Base-by-base conservation (phyloP, 2,329 filamentous ascomycete genomes). In the Clarireedia homoeocarpa region DNA sequence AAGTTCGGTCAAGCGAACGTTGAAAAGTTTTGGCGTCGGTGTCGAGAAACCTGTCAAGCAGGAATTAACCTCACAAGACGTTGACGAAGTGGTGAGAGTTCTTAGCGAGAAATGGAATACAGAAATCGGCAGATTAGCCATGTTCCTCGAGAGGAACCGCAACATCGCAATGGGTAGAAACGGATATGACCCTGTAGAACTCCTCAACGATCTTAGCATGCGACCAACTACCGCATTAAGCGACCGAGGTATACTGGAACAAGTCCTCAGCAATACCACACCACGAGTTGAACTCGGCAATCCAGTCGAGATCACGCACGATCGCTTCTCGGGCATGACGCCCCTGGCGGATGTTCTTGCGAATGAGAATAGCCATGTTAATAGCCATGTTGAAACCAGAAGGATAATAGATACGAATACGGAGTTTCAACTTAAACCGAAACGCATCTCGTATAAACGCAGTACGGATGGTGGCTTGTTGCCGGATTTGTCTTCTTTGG, bases 261-360 rank as follows among this genome's bases (percentile, higher is more conserved):
- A 67, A 17, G 66, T 67, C n/a, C 42, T 69, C 34, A 66, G 58
- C 42, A 69, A 67, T 36, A 69, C 67, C 4, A 69, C 68, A 4
- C 68, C 68, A 1, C 64, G 51, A 30, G 47, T 64, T 7, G 68
- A 70, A 46, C 45, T 66, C 1, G 57, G 58, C 10, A 62, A 68
- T 57, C 66, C 66, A 1, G 61, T 69, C 7, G 67, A 69, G 44
- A 58, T 59, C 17, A 59, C 62, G 26, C 53, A 61, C 36, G 54
- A 56, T 10, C 57, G 59, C 24, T 48, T 63, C 36, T 59, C 49
- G 36, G 48, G 55, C 3, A 38, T 64, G 45, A 54, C 55, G 15
- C 55, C 61, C 15, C 27, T 51, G 12, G 53, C 47, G 23, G 53
- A 55, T 24, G 53, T 55, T 10, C 0, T 46, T 5, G 56, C 50